Evolutionary conservation across 2,329 filamentous ascomycete species (phyloP), one percentile per base, ranked within the genome.

Genomic region (Cercospora sp.): DNA sequence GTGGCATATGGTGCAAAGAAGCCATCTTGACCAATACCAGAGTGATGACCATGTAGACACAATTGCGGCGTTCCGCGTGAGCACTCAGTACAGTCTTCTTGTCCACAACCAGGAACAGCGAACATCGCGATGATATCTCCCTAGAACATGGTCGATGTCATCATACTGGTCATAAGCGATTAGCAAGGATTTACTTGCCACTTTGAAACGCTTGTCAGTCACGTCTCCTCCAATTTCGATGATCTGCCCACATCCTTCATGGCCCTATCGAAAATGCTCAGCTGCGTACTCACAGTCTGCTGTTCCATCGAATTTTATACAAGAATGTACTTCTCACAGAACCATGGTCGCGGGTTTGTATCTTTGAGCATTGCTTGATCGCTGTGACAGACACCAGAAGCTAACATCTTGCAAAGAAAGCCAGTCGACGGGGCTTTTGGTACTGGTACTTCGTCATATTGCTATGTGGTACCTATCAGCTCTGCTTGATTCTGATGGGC

Each of bases 321-420:
- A 7, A 55, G 16, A 0, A 55, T 55, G 8, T 55, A 55, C 12
- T 55, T 4, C 13, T 30, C 48, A 0, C 3, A 12, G 12, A 30
- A 55, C 48, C 48, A 55, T 16, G 48, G 48, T 8, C 48, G 48
- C 9, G 23, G 23, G 9, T 55, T 55, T 0, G 48, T 55, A 10
- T 55, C 48, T 28, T 55, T 55, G 23, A 55, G 48, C 48, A 55
- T 55, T 9, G 48, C 48, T 55, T 55, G 48, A n/a, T 55, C 48
- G 12, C 48, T 55, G 2, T 55, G 48, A 5, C 48, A 55, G 9
- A 55, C 48, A 5, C 48, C 48, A 0, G 48, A 55, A n/a, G 48
- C 48, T 4, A 30, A 8, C 23, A 55, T 55, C 48, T 55, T 55
- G 23, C 48, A 55, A n/a, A 55, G 48, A n/a, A 55, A 55, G 23